Percentiles rank a stretch among this genome's conserved stretches.
Conservation (phyloP, 2,329 filamentous ascomycete genomes). For the Dendrostoma leiphaemia region DNA sequence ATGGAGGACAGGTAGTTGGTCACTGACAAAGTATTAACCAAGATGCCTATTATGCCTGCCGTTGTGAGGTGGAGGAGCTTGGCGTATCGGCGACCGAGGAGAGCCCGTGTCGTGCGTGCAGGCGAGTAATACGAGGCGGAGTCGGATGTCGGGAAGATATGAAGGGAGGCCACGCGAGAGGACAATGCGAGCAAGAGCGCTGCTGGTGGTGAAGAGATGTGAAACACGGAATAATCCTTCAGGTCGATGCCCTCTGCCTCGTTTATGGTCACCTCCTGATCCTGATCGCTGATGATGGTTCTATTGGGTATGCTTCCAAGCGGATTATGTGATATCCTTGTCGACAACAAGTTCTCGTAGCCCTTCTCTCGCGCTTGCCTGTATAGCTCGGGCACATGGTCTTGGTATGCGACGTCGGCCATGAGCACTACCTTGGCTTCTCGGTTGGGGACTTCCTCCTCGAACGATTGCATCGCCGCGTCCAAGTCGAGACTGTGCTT, state of each 20-base stretch:
- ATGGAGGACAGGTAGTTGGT: constrained; percentile 86
- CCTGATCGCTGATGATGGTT: constrained; percentile 44
- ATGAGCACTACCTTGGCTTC: constrained; percentile 70
- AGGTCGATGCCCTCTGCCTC: constrained; percentile 45
- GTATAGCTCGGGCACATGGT: constrained; percentile 64
- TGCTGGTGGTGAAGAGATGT: constrained; percentile 77
- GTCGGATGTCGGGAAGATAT: constrained; percentile 66
- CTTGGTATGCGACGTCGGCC: constrained; percentile 84
- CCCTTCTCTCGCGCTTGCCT: constrained; percentile 55
- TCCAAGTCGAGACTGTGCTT: constrained; percentile 65
- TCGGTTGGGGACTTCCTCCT: constrained; percentile 64
- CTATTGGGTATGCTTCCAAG: constrained; percentile 82
- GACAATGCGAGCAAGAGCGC: constrained; percentile 85
- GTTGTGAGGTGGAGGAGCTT: constrained; percentile 78
- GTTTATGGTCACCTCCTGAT: constrained; percentile 34
- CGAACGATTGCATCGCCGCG: constrained; percentile 58
- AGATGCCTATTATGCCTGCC: constrained; percentile 82
- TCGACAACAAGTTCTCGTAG: constrained; percentile 69
- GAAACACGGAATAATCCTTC: constrained; percentile 73
- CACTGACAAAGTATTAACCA: constrained; percentile 93
- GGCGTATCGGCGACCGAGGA: constrained; percentile 83
- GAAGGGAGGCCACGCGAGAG: constrained; percentile 74
- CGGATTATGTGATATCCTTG: constrained; percentile 74
- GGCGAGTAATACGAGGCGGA: constrained; percentile 50
- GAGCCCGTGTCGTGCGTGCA: constrained; percentile 44